Conservation (phyloP, 257 asterid genomes). For the Penstemon newberryi region DNA sequence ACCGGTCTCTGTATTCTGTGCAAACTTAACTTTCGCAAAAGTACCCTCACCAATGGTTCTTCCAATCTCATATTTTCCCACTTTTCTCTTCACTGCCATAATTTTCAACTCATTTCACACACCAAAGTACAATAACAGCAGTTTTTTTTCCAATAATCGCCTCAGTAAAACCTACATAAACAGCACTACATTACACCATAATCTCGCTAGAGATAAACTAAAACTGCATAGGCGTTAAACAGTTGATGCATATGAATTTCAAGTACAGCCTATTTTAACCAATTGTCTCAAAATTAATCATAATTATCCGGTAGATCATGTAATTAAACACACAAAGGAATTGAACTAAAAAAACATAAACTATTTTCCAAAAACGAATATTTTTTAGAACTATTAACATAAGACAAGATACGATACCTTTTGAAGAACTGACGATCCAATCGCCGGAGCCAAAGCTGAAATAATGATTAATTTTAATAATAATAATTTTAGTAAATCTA, state of each 20-base stretch:
- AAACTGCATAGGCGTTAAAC: slow-evolving; percentile 2
- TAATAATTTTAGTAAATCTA: too few species aligned
- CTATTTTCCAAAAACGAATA: slow-evolving; percentile 1
- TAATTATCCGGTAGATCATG: slow-evolving; percentile 21
- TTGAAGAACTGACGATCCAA: slow-evolving; percentile 16
- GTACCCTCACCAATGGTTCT: slow-evolving; percentile 90
- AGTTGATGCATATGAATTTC: background rate
- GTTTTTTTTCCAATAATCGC: slow-evolving; percentile 8
- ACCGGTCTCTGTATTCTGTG: slow-evolving; percentile 66
- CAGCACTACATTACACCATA: slow-evolving; percentile 10
- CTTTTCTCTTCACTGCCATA: slow-evolving; percentile 57
- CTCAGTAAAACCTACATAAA: slow-evolving; percentile 19
- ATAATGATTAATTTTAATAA: background rate
- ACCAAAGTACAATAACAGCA: background rate
- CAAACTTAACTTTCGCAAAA: slow-evolving; percentile 93
- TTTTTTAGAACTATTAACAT: background rate
- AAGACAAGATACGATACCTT: slow-evolving; percentile 17
- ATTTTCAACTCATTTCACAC: slow-evolving; percentile 50
- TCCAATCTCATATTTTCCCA: slow-evolving; percentile 90
- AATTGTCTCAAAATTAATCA: slow-evolving; percentile 6
- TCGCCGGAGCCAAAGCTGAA: slow-evolving; percentile 32
- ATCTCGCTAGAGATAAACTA: slow-evolving; percentile 6
- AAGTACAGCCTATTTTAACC: background rate
- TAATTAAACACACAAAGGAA: background rate
- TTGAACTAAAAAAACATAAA: slow-evolving; percentile 8